phyloP scores from a whole-genome alignment of 805 yeast genomes.

The Ogataea angusta region DNA sequence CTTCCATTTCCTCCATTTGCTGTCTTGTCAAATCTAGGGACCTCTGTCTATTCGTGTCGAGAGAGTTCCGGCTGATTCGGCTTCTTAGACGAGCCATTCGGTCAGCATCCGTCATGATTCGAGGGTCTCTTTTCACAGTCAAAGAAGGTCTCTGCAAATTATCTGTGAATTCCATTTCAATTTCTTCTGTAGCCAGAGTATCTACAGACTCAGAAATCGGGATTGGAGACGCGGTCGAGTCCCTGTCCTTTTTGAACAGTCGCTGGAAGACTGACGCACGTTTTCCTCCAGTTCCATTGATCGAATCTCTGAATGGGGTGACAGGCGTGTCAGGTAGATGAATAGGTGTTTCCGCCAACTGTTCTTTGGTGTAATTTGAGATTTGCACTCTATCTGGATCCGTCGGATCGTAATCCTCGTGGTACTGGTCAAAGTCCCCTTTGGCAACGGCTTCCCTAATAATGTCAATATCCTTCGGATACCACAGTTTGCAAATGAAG shows the following conservation, averaged over 20 bases:
- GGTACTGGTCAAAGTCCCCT: slow-evolving; percentile 68
- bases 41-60: slow-evolving; percentile 19
- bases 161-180: slow-evolving; percentile 41
- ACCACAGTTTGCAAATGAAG: slow-evolving; percentile 46
- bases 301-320: slow-evolving; percentile 32
- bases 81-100: slow-evolving; percentile 18
- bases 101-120: slow-evolving; percentile 22
- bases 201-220: slow-evolving; percentile 34
- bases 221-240: slow-evolving; percentile 29
- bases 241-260: slow-evolving; percentile 29
- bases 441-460: slow-evolving; percentile 64
- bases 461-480: slow-evolving; percentile 69
- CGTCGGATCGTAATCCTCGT: slow-evolving; percentile 72
- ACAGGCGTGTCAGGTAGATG: slow-evolving; percentile 15
- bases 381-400: slow-evolving; percentile 63
- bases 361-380: slow-evolving; percentile 40
- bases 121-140: slow-evolving; percentile 24
- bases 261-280: slow-evolving; percentile 40
- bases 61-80: slow-evolving; percentile 17
- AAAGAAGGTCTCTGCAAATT: slow-evolving; percentile 34
- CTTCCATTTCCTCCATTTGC: slow-evolving; percentile 20
- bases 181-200: slow-evolving; percentile 46
- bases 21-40: slow-evolving; percentile 28
- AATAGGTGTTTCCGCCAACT: slow-evolving; percentile 27
- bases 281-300: slow-evolving; percentile 33